These are phyloP conservation scores for Suzukiozyma palmioleophila DNA, from an alignment of 1,139 yeast species.

Conservation along the genomic window DNA sequence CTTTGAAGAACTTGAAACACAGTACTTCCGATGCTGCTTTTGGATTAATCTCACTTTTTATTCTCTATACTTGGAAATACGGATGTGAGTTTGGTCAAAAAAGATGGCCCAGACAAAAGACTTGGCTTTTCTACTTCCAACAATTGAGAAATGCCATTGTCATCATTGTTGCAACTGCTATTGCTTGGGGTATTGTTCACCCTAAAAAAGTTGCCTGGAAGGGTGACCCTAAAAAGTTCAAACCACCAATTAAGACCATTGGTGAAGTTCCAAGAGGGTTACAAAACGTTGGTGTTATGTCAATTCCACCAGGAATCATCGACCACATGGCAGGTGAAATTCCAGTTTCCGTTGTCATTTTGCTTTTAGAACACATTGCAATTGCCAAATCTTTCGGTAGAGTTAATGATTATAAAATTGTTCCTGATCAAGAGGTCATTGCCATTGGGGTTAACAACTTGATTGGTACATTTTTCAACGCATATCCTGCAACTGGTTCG, in stretches of 20 bases:
- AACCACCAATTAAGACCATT: constrained; percentile 55
- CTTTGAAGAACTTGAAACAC: constrained; percentile 66
- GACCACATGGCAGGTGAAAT: constrained; percentile 66
- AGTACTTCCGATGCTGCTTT: constrained; percentile 82
- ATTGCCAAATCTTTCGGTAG: constrained; percentile 92
- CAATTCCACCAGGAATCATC: constrained; percentile 58
- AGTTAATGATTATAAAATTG: constrained; percentile 82
- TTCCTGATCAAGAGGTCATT: constrained; percentile 89
- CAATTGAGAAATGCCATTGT: constrained; percentile 81
- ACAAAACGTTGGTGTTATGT: constrained; percentile 69
- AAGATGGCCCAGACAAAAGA: constrained; percentile 58
- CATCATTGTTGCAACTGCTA: constrained; percentile 68
- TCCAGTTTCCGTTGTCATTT: constrained; percentile 79
- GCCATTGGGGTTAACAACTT: constrained; percentile 92
- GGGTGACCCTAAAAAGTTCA: constrained; percentile 28
- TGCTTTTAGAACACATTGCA: constrained; percentile 88
- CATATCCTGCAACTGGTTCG: constrained; percentile 96
- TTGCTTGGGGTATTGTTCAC: constrained; percentile 70
- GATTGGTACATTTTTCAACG: constrained; percentile 86
- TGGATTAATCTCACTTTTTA: constrained; percentile 69
- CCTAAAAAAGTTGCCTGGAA: constrained; percentile 54
- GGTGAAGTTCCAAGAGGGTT: constrained; percentile 84
- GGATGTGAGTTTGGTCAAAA: constrained; percentile 55
- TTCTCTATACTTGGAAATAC: constrained; percentile 64
- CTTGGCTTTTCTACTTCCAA: constrained; percentile 61